Base-by-base conservation (phyloP, 1,139 yeast species). In the Chernovozyma aurita region DNA sequence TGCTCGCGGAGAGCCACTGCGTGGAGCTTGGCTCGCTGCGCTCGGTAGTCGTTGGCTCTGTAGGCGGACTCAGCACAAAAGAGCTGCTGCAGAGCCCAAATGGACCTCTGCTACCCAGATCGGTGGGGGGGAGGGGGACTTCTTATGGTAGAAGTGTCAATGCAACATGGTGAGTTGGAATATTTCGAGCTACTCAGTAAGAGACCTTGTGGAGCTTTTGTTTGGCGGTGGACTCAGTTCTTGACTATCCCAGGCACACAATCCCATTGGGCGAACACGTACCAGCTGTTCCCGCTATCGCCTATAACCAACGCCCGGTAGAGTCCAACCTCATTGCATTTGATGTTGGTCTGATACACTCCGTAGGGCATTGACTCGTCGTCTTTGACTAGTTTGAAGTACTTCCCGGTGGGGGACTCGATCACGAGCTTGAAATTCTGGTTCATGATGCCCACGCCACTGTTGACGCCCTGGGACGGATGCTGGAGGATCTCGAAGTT, bases 191-290 rank as follows among this genome's bases (percentile, higher is more conserved):
- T n/a, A n/a, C n/a, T n/a, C n/a, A n/a, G n/a, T n/a, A n/a, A n/a
- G n/a, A n/a, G n/a, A n/a, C n/a, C n/a, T n/a, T n/a, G n/a, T n/a
- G n/a, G n/a, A n/a, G n/a, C n/a, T n/a, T n/a, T n/a, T n/a, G n/a
- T n/a, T n/a, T n/a, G n/a, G n/a, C n/a, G n/a, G 9, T 20, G 8
- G 22, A 13, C n/a, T 30, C 28, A 33, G 27, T 33, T 33, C 15
- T 28, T 28, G 18, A 54, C 50, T 12, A 47, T 37, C 0, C 61
- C 60, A 17, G 54, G 52, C 1, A 55, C 54, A 55, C 94, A 84
- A 31, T 71, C 71, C 98, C 98, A 92, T 58, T 87, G 95, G 9
- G 95, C 90, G 61, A 86, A 87, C 5, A 85, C 88, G 50, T 88
- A 84, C 90, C 95, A 86, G 38, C 92, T 82, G 42, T 75, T 73